Percentiles rank a stretch among this genome's conserved stretches.
Evolutionary conservation across 306 rosid genomes (phyloP).

Genomic region (Pyrus bretschneideri): DNA sequence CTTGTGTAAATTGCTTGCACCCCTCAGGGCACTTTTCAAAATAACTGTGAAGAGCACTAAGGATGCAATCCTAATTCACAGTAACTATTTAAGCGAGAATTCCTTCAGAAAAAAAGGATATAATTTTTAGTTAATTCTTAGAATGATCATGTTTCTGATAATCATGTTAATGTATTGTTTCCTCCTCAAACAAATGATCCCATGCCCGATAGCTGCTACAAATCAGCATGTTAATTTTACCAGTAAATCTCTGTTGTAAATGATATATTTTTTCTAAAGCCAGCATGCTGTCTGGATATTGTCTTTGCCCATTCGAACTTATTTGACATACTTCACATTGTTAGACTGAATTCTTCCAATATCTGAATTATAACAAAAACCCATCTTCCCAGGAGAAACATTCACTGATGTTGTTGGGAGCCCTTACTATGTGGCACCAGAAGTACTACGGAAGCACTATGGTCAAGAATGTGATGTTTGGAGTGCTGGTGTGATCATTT

Average conservation of each 20-base stretch:
- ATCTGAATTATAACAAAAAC: slow-evolving; percentile 16
- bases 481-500: slow-evolving; percentile 98
- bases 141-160: neutral
- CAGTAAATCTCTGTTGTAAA: neutral
- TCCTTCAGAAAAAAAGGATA: neutral
- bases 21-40: neutral
- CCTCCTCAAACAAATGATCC: neutral
- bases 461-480: slow-evolving; percentile 93
- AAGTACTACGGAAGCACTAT: slow-evolving; percentile 77
- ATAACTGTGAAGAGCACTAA: neutral
- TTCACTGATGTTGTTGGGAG: slow-evolving; percentile 93
- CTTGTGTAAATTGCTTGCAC: neutral
- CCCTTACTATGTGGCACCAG: slow-evolving; percentile 99
- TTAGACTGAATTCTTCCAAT: neutral
- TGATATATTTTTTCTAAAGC: neutral
- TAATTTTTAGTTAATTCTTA: neutral
- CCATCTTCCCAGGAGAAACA: slow-evolving; percentile 60
- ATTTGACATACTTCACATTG: neutral
- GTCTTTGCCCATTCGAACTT: slow-evolving; percentile 4
- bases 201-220: neutral
- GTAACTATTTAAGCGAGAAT: neutral
- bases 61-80: neutral
- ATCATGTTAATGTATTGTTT: neutral
- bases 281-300: neutral
- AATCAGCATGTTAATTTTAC: neutral